Base-by-base conservation (phyloP, 1,139 yeast genomes). In the Yarrowia galli region DNA sequence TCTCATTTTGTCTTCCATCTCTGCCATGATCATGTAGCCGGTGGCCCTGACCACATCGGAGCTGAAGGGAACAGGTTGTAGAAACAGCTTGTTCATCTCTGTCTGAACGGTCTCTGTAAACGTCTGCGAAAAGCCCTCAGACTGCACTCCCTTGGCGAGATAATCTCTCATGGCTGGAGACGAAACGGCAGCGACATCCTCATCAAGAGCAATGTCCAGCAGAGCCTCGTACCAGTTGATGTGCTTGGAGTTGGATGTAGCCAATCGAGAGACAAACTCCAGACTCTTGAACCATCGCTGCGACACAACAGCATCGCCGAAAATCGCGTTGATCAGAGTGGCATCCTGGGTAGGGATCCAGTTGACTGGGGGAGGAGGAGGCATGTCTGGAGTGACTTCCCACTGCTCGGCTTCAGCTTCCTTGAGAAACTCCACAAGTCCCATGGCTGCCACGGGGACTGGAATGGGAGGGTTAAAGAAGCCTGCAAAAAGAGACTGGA, bases 21-120 rank as follows among this genome's bases (percentile, higher is more conserved):
- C 64, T 0, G 64, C 51, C 64, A 58, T 58, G 40, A 58, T 58
- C 64, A 58, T 58, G 64, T 58, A 42, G 18, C 64, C 64, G 1
- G 51, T 43, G 4, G 64, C 64, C 15, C 51, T 32, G 10, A 43
- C 46, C 1, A 43, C 64, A 20, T 58, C 64, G 5, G 64, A 18
- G 12, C 28, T 28, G 42, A 58, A 58, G 2, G 64, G 64, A 3
- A 38, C 51, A 5, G 64, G 64, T 6, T 43, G 38, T 5, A 43
- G 32, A 15, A 58, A 58, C 40, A 58, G 40, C 32, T 58, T 58
- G 49, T 42, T 58, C 64, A 58, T 58, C 20, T 58, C 64, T 3
- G 42, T 32, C 40, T 43, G 64, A 3, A 58, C 22, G 1, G 64
- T 25, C n/a, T 58, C 51, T 8, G 46, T 18, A 25, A 58, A 58